phyloP scores from a whole-genome alignment of 495 filamentous ascomycete genomes.

The Hypoxylon perforatum region DNA sequence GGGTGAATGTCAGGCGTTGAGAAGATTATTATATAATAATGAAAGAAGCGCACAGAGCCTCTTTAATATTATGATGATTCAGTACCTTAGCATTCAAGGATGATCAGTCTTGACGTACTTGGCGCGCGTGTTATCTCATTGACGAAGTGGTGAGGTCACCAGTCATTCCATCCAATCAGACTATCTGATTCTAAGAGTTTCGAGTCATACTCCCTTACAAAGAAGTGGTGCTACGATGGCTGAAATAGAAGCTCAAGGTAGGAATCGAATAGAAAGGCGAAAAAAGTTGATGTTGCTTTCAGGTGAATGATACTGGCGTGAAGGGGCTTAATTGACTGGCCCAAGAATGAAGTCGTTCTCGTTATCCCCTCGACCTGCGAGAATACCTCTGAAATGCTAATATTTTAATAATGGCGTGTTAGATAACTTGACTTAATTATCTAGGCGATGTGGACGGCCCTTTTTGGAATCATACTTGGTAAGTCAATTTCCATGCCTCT shows the following conservation, averaged over 20 bases:
- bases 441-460: no score
- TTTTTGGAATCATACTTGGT: no score
- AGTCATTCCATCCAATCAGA: slow-evolving; percentile 15
- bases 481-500: no score
- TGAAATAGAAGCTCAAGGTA: background rate
- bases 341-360: no score
- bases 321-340: no score
- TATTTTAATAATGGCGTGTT: no score
- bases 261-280: no score
- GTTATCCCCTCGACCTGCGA: no score
- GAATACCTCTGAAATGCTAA: no score
- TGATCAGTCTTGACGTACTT: slow-evolving; percentile 10
- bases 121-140: background rate
- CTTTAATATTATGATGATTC: background rate
- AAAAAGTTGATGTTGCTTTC: no score
- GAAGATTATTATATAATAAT: slow-evolving; percentile 20
- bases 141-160: slow-evolving; percentile 32
- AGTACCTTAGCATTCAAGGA: background rate
- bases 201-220: slow-evolving; percentile 11
- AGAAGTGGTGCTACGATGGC: background rate
- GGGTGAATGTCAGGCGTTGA: background rate
- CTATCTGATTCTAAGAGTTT: background rate
- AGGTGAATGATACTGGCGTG: no score
- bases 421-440: no score
- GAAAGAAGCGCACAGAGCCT: background rate